Conservation (phyloP, 2,329 filamentous ascomycete species). For the Paracamarosporium sp. region DNA sequence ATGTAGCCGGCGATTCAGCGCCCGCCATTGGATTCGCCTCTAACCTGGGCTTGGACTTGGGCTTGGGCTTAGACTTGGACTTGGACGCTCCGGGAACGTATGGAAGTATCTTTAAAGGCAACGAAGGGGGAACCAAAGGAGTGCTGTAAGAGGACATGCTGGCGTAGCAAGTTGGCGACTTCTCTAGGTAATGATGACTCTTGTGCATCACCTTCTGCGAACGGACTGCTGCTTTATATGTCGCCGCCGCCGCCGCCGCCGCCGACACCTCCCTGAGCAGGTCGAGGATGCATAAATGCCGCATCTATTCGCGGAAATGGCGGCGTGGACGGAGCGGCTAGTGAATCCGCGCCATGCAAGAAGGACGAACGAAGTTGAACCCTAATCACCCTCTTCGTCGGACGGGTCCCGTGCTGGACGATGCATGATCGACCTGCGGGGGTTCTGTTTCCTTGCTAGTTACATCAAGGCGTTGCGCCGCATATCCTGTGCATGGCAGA, state of each 20-base stretch:
- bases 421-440: too few species aligned
- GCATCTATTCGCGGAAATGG: neutral
- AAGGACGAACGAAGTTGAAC: neutral
- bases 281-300: neutral
- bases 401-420: neutral
- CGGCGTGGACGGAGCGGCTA: neutral
- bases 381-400: neutral
- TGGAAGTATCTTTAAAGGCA: slow-evolving; percentile 10
- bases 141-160: slow-evolving; percentile 16
- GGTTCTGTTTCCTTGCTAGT: neutral
- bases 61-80: slow-evolving; percentile 16
- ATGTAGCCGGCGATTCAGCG: too few species aligned
- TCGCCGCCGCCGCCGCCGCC: neutral
- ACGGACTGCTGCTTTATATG: too few species aligned
- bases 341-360: neutral
- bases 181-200: neutral
- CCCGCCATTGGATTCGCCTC: too few species aligned
- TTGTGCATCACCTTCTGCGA: too few species aligned
- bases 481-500: neutral
- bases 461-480: too few species aligned
- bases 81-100: slow-evolving; percentile 13
- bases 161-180: slow-evolving; percentile 6
- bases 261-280: neutral
- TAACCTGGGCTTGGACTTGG: neutral
- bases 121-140: too few species aligned